These are phyloP conservation scores for Tuber borchii DNA, from an alignment of 495 filamentous ascomycete species.

Conservation along the genomic window DNA sequence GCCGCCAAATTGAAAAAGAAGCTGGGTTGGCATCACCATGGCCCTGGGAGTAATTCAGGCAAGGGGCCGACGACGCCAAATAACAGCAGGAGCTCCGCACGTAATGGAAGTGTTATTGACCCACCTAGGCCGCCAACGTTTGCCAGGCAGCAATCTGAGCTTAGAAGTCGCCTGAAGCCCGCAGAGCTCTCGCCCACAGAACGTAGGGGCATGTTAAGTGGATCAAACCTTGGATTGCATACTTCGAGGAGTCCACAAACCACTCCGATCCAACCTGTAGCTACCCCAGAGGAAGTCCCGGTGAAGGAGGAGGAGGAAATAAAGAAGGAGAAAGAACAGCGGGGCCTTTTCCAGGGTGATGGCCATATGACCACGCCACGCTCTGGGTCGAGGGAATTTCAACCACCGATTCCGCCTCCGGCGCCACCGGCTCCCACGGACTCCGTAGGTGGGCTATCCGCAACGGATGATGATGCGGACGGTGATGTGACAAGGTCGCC, in stretches of 20 bases:
- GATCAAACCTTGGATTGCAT: slow-evolving; percentile 35
- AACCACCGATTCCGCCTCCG: slow-evolving; percentile 16
- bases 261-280: slow-evolving; percentile 10
- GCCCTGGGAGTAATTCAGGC: slow-evolving; percentile 10
- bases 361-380: slow-evolving; percentile 4
- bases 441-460: slow-evolving; percentile 15
- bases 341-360: slow-evolving; percentile 7
- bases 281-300: slow-evolving; percentile 14
- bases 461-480: slow-evolving; percentile 19
- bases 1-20: slow-evolving; percentile 28
- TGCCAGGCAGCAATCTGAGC: slow-evolving; percentile 73
- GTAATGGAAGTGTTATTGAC: slow-evolving; percentile 59
- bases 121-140: slow-evolving; percentile 69
- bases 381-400: slow-evolving; percentile 16
- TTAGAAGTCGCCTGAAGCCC: slow-evolving; percentile 63
- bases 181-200: slow-evolving; percentile 52
- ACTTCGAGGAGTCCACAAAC: slow-evolving; percentile 20
- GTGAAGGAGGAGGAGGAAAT: slow-evolving; percentile 22
- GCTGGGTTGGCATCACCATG: slow-evolving; percentile 18
- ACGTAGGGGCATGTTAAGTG: slow-evolving; percentile 68
- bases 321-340: slow-evolving; percentile 8
- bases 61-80: slow-evolving; percentile 1
- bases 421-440: slow-evolving; percentile 13
- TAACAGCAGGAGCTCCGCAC: background rate
- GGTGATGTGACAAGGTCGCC: slow-evolving; percentile 11